phyloP scores from a whole-genome alignment of 2,329 filamentous ascomycete species.

The Penicillium janthinellum region DNA sequence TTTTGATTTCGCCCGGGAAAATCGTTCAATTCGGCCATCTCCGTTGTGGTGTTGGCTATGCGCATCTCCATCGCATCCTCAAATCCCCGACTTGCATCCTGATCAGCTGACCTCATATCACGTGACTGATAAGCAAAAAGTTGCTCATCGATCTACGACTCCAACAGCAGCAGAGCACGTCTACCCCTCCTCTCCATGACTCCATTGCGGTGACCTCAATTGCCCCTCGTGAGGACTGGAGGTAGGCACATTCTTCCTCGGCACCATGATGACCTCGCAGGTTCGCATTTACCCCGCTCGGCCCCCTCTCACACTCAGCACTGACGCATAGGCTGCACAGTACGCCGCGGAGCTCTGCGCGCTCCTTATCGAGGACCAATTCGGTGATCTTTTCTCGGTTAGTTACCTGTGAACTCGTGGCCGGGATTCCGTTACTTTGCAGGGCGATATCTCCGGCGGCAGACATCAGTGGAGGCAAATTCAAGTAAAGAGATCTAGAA shows the following conservation, averaged over 20 bases:
- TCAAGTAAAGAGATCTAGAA: background rate
- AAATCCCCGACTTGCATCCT: background rate
- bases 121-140: constrained; percentile 34
- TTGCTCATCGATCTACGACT: constrained; percentile 11
- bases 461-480: background rate
- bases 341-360: constrained; percentile 84
- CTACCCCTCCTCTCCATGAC: constrained; percentile 30
- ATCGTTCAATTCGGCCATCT: background rate
- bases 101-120: constrained; percentile 22
- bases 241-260: constrained; percentile 77
- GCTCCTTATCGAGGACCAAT: constrained; percentile 83
- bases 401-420: constrained; percentile 37
- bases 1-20: background rate
- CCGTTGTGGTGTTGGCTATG: background rate
- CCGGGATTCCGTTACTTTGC: background rate
- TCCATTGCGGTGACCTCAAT: constrained; percentile 63
- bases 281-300: constrained; percentile 47
- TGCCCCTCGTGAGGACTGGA: constrained; percentile 68
- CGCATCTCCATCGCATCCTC: background rate
- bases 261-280: constrained; percentile 54
- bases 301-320: constrained; percentile 25
- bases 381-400: constrained; percentile 91
- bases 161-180: background rate
- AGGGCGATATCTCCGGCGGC: background rate
- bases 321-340: constrained; percentile 44